These are phyloP conservation scores for Globisporangium irregulare DNA, from an alignment of 352 stramenopile species.

Conservation along the genomic window DNA sequence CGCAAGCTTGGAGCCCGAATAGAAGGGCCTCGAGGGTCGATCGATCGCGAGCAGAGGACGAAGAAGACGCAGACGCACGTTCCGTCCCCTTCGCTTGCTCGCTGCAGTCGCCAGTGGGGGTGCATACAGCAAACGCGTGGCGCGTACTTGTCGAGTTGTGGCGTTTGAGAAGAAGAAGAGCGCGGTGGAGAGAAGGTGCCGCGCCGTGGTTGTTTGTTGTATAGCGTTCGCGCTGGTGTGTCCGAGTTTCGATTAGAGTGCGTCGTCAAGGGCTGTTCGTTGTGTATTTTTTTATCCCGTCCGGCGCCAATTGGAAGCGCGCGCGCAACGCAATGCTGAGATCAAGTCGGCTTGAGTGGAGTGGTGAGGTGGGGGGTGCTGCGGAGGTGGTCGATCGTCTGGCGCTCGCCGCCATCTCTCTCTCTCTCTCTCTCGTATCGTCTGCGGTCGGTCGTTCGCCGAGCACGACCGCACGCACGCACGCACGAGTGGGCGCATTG, in stretches of 20 bases:
- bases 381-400: neutral
- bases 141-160: slow-evolving; percentile 7
- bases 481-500: neutral
- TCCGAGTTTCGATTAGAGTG: slow-evolving; percentile 8
- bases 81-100: neutral
- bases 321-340: neutral
- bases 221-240: slow-evolving; percentile 3
- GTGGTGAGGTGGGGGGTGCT: no score
- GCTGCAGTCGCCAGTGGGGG: slow-evolving; percentile 1
- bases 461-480: neutral
- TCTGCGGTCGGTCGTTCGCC: neutral
- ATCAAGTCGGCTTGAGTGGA: slow-evolving; percentile 1
- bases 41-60: slow-evolving; percentile 9
- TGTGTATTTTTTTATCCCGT: slow-evolving; percentile 11
- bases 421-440: neutral
- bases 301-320: slow-evolving; percentile 4
- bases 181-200: neutral
- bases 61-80: slow-evolving; percentile 2
- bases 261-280: slow-evolving; percentile 5
- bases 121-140: slow-evolving; percentile 10
- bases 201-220: slow-evolving; percentile 1
- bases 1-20: slow-evolving; percentile 15
- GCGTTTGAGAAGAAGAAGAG: slow-evolving; percentile 10
- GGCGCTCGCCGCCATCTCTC: neutral
- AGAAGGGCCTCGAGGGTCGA: slow-evolving; percentile 19